These are phyloP conservation scores for Picea engelmannii DNA, from an alignment of 83 land plant genomes.

Conservation along the genomic window DNA sequence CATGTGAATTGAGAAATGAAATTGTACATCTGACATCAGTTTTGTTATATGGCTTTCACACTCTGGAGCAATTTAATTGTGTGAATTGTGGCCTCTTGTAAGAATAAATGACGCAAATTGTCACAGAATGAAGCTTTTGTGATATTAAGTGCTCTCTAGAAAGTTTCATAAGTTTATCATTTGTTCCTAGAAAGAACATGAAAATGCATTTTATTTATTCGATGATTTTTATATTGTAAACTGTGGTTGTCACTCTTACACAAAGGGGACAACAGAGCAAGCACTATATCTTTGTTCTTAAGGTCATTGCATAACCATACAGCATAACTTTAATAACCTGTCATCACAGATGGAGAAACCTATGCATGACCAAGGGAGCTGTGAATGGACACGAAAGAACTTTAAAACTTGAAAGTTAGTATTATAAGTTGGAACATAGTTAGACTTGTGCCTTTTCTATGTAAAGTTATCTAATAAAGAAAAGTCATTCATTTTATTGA, in stretches of 20 bases:
- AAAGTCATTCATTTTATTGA: no score
- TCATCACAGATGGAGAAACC: not conserved
- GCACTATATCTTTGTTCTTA: not conserved
- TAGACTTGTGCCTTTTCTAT: no score
- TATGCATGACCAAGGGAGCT: not conserved
- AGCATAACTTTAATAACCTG: not conserved
- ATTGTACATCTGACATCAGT: not conserved
- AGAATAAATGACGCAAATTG: not conserved
- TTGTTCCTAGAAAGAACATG: not conserved
- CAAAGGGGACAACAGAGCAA: not conserved
- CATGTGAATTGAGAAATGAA: not conserved
- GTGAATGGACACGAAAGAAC: not conserved
- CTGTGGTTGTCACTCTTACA: not conserved
- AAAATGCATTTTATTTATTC: not conserved
- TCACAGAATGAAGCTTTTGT: not conserved
- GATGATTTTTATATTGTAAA: not conserved
- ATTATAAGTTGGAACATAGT: no score
- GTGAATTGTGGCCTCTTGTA: not conserved
- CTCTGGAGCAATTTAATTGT: not conserved
- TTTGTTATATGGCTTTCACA: not conserved
- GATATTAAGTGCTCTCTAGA: not conserved
- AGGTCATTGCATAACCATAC: not conserved
- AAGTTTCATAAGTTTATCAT: not conserved
- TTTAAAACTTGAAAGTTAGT: not conserved
- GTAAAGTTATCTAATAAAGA: no score